Evolutionary conservation across 306 rosid species (phyloP).

Genomic region (Datisca glomerata): DNA sequence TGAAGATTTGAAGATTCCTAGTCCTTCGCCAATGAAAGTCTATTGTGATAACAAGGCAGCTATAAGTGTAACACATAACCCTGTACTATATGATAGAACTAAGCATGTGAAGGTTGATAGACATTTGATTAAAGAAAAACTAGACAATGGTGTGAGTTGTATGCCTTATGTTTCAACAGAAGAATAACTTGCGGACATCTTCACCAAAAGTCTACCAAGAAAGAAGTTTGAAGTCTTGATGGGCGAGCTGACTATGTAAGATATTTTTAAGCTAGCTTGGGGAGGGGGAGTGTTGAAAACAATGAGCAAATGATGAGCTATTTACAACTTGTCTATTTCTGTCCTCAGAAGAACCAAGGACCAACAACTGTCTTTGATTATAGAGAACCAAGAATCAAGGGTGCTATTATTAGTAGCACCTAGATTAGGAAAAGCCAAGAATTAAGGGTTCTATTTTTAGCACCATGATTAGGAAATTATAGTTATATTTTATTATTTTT

Average conservation of each 20-base stretch:
- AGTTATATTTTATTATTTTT: too few relatives aligned
- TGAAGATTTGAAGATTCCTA: background rate
- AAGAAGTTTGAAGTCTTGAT: background rate
- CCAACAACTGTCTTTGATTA: too few relatives aligned
- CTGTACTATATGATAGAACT: background rate
- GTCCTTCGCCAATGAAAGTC: background rate
- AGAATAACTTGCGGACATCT: background rate
- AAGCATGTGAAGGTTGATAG: background rate
- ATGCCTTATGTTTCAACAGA: background rate
- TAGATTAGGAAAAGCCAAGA: too few relatives aligned
- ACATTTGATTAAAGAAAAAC: background rate
- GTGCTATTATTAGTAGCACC: too few relatives aligned
- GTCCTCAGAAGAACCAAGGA: too few relatives aligned
- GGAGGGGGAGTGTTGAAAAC: slow-evolving; percentile 3
- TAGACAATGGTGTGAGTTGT: background rate
- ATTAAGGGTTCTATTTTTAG: too few relatives aligned
- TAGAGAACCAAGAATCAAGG: too few relatives aligned
- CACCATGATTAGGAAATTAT: too few relatives aligned
- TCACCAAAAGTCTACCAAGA: background rate
- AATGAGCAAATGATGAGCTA: too few relatives aligned
- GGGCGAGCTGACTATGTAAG: background rate
- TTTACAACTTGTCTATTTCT: too few relatives aligned
- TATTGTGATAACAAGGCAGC: background rate
- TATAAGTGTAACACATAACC: background rate
- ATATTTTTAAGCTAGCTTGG: background rate